Evolutionary conservation across 1,284 basidiomycete genomes (phyloP).

Genomic region (Cutaneotrichosporon mucoides): DNA sequence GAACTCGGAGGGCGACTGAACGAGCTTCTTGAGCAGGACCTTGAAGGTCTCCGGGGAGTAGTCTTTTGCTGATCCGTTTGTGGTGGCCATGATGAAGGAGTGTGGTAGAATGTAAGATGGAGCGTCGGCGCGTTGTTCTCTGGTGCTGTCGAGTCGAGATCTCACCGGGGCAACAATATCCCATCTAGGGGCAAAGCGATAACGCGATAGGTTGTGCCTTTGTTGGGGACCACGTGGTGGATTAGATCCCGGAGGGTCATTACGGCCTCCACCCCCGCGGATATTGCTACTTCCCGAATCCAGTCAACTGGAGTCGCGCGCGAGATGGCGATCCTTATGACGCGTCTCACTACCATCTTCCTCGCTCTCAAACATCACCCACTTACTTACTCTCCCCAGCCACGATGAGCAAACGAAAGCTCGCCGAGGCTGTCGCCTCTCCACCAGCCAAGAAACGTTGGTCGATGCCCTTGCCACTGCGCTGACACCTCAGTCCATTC

Average conservation of each 20-base stretch:
- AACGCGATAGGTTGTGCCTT: too few relatives aligned
- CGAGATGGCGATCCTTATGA: neutral
- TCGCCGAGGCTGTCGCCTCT: neutral
- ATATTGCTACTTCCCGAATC: too few relatives aligned
- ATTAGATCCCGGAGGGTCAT: too few relatives aligned
- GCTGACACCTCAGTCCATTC: constrained; percentile 9
- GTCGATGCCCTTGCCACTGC: neutral
- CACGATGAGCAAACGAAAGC: constrained; percentile 4
- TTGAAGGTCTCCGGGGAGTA: constrained; percentile 65
- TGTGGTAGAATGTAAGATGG: too few relatives aligned
- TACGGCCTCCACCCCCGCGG: too few relatives aligned
- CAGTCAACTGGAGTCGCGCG: neutral
- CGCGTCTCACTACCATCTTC: neutral
- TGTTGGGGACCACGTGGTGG: too few relatives aligned
- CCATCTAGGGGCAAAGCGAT: too few relatives aligned
- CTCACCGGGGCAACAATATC: too few relatives aligned
- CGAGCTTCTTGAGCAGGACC: constrained; percentile 66
- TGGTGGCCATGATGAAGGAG: constrained; percentile 4
- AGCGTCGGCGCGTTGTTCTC: too few relatives aligned
- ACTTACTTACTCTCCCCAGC: neutral
- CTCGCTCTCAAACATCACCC: neutral
- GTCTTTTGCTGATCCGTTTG: constrained; percentile 7
- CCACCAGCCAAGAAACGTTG: constrained; percentile 17
- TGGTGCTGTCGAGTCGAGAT: too few relatives aligned
- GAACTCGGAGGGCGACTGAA: constrained; percentile 72